A percentile compares a stretch with the other conserved stretches of the same genome.
These are phyloP conservation scores for Dentipellis fragilis DNA, from an alignment of 768 basidiomycete species.

Conservation along the genomic window DNA sequence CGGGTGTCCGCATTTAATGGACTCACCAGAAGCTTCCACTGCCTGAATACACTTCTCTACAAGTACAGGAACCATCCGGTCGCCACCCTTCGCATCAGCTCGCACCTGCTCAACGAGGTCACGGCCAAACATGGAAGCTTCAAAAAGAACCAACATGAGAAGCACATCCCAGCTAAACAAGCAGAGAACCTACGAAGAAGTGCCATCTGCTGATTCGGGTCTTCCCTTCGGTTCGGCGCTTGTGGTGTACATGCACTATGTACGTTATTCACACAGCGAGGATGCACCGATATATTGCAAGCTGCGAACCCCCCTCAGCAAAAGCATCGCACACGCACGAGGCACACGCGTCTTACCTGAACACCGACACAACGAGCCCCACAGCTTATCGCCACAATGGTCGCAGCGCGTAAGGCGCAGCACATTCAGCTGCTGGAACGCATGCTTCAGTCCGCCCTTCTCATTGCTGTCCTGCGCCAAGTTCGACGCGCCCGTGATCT, in stretches of 20 bases:
- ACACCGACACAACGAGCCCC: slow-evolving; percentile 93
- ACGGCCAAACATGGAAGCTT: slow-evolving; percentile 88
- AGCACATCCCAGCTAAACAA: neutral
- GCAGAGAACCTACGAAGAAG: slow-evolving; percentile 3
- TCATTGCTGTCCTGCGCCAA: slow-evolving; percentile 18
- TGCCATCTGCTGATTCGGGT: neutral
- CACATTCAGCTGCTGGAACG: slow-evolving; percentile 83
- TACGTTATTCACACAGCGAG: slow-evolving; percentile 11
- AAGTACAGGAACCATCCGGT: slow-evolving; percentile 69
- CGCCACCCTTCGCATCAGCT: slow-evolving; percentile 48
- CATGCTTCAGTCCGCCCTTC: slow-evolving; percentile 44
- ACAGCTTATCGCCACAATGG: slow-evolving; percentile 96
- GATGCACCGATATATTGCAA: slow-evolving; percentile 12
- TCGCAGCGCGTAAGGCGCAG: slow-evolving; percentile 89
- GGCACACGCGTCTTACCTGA: slow-evolving; percentile 46
- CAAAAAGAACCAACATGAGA: slow-evolving; percentile 28
- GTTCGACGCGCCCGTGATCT: slow-evolving; percentile 46
- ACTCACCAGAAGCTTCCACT: slow-evolving; percentile 77
- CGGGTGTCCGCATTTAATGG: neutral
- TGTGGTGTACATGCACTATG: slow-evolving; percentile 4
- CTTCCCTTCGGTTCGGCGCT: slow-evolving; percentile 7
- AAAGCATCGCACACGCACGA: neutral
- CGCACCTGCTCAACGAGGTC: slow-evolving; percentile 78
- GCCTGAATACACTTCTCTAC: slow-evolving; percentile 96
- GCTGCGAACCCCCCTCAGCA: slow-evolving; percentile 2